Base-by-base conservation (phyloP, 805 yeast species). In the Candida broadrunensis region DNA sequence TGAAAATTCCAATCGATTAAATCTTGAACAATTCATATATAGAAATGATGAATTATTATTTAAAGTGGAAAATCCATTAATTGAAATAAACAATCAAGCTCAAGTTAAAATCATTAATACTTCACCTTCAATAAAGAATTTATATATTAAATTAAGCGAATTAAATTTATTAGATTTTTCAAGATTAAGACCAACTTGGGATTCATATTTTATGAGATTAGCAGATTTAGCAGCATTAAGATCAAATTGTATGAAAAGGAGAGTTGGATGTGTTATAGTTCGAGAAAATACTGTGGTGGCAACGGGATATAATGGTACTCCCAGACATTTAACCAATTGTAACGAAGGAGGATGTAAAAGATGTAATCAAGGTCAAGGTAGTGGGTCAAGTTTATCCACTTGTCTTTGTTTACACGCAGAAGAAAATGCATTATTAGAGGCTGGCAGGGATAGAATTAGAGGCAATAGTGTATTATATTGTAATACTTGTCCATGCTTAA, bases 241-340 rank as follows among this genome's bases (percentile, higher is more conserved):
- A 49, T 83, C 95, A 20, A 93, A 93, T 51, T 93, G 99, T 67
- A 93, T 93, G 98, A 93, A 93, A 61, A 70, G 99, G 44, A 74
- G 96, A 39, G 99, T 93, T 2, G 99, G 99, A 0, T 91, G 98
- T 63, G 98, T 93, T 7, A 78, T 93, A 14, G 97, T 88, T 2
- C 75, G 88, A 39, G 93, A 87, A 35, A 80, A 78, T 29, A 71
- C 97, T 42, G 95, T 93, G 20, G 75, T 93, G 19, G 93, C 98
- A 2, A 93, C 99, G 0, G 99, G 99, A 0, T 93, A 93, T 63
- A 93, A 93, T 55, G 99, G 99, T 2, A 93, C 99, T 0, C 98
- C 99, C 9, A 74, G 96, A 32, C 87, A 89, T 44, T 65, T 88
- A 52, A 69, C 72, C 19, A 93, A 93, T 54, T 93, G 99, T 64